Conservation (phyloP, 1,139 yeast genomes). For the Kodamaea sp. region DNA sequence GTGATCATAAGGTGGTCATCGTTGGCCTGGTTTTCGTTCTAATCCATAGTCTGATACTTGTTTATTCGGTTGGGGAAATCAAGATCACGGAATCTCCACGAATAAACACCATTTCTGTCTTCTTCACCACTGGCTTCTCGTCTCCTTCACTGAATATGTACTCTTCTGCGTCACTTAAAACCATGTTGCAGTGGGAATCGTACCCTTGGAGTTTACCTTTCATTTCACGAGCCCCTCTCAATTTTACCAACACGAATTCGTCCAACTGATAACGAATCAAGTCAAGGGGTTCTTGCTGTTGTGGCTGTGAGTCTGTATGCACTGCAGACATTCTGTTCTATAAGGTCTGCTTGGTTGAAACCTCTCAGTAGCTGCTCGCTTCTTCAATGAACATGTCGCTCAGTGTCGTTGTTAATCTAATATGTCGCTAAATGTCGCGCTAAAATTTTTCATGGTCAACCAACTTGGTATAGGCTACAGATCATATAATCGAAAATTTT, state of each 20-base stretch:
- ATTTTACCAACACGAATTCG: constrained; percentile 82
- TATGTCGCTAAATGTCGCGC: constrained; percentile 9
- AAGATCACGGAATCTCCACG: constrained; percentile 95
- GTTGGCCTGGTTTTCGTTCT: not conserved
- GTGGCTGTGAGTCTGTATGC: constrained; percentile 42
- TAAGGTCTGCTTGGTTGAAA: not conserved
- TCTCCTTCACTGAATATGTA: constrained; percentile 61
- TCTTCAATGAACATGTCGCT: constrained; percentile 6
- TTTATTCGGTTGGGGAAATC: constrained; percentile 60
- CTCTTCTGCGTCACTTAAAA: constrained; percentile 89
- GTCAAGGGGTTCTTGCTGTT: constrained; percentile 70
- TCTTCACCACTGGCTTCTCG: constrained; percentile 52
- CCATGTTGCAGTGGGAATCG: constrained; percentile 96
- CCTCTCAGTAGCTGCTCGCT: not conserved
- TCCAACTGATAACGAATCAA: constrained; percentile 84
- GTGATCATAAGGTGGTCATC: not conserved
- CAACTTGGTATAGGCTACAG: too few relatives aligned
- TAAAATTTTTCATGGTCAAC: constrained; percentile 10
- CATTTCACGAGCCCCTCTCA: constrained; percentile 95
- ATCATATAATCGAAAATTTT: too few relatives aligned
- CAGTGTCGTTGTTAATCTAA: not conserved
- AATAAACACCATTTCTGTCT: constrained; percentile 87
- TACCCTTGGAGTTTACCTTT: constrained; percentile 91
- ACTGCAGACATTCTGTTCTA: constrained; percentile 33
- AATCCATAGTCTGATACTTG: too few relatives aligned